phyloP scores from a whole-genome alignment of 139 green algal genomes.

The Nannochloris sp. region DNA sequence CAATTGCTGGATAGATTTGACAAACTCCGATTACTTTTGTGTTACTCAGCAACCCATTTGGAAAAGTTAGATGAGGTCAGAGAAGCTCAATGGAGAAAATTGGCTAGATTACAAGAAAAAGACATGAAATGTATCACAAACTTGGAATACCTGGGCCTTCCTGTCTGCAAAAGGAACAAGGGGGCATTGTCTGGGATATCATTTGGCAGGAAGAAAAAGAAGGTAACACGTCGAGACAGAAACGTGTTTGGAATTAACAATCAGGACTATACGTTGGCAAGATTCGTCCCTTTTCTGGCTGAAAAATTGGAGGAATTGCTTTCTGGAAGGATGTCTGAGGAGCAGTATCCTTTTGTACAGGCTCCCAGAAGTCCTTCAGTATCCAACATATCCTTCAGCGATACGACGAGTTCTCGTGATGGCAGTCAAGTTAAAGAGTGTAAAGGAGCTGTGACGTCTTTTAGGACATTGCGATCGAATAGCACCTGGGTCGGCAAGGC shows the following conservation, averaged over 20 bases:
- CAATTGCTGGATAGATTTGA: conserved; percentile 26
- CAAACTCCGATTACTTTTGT: conserved; percentile 86
- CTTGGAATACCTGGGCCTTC: conserved; percentile 83
- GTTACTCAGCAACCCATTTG: conserved; percentile 86
- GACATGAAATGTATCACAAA: conserved; percentile 80
- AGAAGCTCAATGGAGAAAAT: conserved; percentile 64
- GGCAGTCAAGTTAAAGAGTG: background rate
- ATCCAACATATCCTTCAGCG: background rate
- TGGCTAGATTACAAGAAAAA: conserved; percentile 45
- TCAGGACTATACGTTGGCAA: conserved; percentile 31
- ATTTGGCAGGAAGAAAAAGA: conserved; percentile 42
- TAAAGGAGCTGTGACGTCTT: conserved; percentile 7
- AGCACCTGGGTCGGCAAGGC: conserved; percentile 32
- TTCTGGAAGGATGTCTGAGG: conserved; percentile 35
- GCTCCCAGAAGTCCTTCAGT: conserved; percentile 15
- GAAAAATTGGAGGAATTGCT: conserved; percentile 43
- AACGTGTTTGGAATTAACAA: conserved; percentile 25
- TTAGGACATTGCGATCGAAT: conserved; percentile 26
- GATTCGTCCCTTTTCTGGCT: conserved; percentile 48
- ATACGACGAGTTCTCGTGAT: background rate
- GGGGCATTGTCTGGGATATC: conserved; percentile 20
- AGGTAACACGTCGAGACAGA: conserved; percentile 35
- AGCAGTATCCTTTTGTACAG: conserved; percentile 73
- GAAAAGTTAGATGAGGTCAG: conserved; percentile 82
- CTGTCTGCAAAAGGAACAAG: conserved; percentile 58